Evolutionary conservation across 495 filamentous ascomycete genomes (phyloP), one percentile per base, ranked within the genome.

Genomic region (Trichocladium uniseriatum): DNA sequence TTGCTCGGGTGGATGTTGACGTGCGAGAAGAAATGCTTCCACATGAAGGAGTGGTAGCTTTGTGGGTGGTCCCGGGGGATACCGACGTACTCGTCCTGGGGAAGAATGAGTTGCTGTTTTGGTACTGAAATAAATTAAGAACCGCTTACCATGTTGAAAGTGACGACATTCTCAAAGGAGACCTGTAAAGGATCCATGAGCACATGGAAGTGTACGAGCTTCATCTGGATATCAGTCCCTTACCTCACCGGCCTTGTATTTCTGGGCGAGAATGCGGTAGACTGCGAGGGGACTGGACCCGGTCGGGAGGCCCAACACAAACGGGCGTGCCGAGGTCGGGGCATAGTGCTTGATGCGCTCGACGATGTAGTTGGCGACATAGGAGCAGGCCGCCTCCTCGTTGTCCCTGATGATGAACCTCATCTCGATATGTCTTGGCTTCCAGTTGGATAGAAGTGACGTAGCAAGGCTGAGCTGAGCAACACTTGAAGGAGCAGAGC

Each of bases 31-130:
- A 91, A 87, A 66, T 91, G 76, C 67, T 83, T 84, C 73, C 86
- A 90, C 87, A 94, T 91, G 71, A 90, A 94, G 47, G 81, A 83
- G 70, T 90, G 87, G 69, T 91, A 91, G 61, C 79, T 84, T 63
- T 89, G 79, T 10, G 86, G 84, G 62, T 91, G 86, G 53, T 88
- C 84, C 51, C 82, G 78, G 24, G 87, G 83, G 47, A 94, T 77
- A 35, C 83, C 83, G 57, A 91, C 82, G 63, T 91, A 94, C 70
- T 94, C 87, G 67, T 91, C 87, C 86, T 90, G 48, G 8, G 11
- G 5, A 18, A 6, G 0, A 38, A 1, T 16, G 19, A 22, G 49
- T 45, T 36, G 45, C 18, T 21, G 7, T 32, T 6, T 0, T 13
- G 20, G 22, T 27, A 27, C 24, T 19, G 28, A 22, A 18, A 40